Evolutionary conservation across 148 eudicot genomes (phyloP).

Genomic region (Rhododendron simsii): DNA sequence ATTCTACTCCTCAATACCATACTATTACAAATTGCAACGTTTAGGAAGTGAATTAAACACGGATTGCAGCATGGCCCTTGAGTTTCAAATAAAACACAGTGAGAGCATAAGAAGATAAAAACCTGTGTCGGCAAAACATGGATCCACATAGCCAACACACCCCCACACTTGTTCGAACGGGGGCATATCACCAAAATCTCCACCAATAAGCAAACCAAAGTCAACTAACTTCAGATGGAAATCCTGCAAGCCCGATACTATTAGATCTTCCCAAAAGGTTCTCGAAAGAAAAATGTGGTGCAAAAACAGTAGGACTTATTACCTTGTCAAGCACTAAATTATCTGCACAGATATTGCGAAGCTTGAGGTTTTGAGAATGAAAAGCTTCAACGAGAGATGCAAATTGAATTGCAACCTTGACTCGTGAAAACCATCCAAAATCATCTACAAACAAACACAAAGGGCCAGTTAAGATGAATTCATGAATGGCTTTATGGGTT

Average conservation of each 20-base stretch:
- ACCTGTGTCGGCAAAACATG: background rate
- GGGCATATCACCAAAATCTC: background rate
- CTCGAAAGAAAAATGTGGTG: background rate
- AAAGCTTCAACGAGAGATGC: background rate
- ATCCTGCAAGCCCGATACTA: background rate
- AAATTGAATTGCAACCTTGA: background rate
- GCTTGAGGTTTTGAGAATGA: background rate
- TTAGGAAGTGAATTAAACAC: no score
- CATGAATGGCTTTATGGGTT: background rate
- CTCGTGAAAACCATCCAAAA: background rate
- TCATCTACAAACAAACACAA: background rate
- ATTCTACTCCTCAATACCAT: no score
- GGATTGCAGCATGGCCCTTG: no score
- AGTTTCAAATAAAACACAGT: background rate
- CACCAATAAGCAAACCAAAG: background rate
- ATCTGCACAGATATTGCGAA: background rate
- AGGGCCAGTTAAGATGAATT: background rate
- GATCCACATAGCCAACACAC: background rate
- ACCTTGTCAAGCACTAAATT: background rate
- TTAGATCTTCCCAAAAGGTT: background rate
- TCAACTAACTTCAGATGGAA: background rate
- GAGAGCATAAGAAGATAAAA: background rate
- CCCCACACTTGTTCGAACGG: background rate
- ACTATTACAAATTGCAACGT: no score
- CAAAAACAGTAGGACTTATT: background rate